A percentile compares a stretch with the other conserved stretches of the same genome.
phyloP scores from a whole-genome alignment of 2,329 filamentous ascomycete species.

The Sordariomycetes sp. region DNA sequence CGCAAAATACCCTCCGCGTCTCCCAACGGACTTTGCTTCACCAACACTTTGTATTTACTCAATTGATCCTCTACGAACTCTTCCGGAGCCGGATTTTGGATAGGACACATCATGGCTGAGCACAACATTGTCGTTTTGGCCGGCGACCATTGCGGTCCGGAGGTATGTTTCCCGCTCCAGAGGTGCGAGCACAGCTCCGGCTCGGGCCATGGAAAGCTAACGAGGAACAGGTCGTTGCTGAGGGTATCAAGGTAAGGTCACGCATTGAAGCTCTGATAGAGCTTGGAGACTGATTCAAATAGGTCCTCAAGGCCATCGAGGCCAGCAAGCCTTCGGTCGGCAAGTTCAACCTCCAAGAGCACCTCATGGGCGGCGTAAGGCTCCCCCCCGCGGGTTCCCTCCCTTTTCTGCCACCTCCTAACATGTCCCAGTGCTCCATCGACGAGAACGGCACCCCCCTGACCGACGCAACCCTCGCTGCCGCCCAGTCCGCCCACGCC shows the following conservation, averaged over 20 bases:
- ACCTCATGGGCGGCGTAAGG: constrained; percentile 81
- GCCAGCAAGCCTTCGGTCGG: constrained; percentile 55
- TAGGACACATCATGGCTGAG: too few species aligned
- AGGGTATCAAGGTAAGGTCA: constrained; percentile 66
- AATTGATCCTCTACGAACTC: too few species aligned
- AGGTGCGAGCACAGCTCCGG: constrained; percentile 3
- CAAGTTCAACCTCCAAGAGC: constrained; percentile 80
- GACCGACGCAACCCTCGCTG: constrained; percentile 69
- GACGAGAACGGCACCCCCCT: constrained; percentile 70
- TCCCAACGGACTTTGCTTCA: too few species aligned
- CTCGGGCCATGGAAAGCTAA: too few species aligned
- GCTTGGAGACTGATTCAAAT: constrained; percentile 2
- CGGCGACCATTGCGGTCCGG: constrained; percentile 76
- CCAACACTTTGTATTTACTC: too few species aligned
- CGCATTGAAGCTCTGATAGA: background rate
- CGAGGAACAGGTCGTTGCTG: constrained; percentile 54
- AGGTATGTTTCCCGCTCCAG: constrained; percentile 41
- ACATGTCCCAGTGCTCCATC: constrained; percentile 63
- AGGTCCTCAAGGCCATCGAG: constrained; percentile 75
- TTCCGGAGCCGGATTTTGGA: too few species aligned
- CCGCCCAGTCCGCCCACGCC: constrained; percentile 76
- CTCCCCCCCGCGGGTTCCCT: constrained; percentile 5
- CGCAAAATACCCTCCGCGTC: too few species aligned
- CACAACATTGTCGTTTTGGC: constrained; percentile 72
- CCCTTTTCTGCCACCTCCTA: background rate